Percentiles rank a stretch among this genome's conserved stretches.
Conservation (phyloP, 306 rosid genomes). For the Rosa rugosa region DNA sequence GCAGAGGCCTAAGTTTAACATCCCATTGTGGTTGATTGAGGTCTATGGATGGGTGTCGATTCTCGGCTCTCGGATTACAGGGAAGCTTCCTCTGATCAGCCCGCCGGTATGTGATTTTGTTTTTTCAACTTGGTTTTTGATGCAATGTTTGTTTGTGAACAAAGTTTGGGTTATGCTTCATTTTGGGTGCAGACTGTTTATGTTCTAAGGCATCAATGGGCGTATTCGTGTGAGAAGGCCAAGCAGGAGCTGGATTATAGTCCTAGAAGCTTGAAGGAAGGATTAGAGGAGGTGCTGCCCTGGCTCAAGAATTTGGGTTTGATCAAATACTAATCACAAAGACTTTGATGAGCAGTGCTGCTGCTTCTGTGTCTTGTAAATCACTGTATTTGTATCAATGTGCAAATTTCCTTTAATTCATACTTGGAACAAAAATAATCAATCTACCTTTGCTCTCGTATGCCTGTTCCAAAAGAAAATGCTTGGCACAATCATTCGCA, state of each 20-base stretch:
- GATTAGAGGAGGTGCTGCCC: constrained; percentile 66
- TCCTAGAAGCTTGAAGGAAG: constrained; percentile 79
- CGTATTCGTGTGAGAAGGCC: constrained; percentile 63
- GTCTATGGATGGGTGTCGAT: constrained; percentile 68
- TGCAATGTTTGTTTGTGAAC: background rate
- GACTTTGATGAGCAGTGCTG: background rate
- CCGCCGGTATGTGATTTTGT: constrained; percentile 66
- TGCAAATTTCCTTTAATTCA: background rate
- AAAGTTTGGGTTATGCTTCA: background rate
- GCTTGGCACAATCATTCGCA: background rate
- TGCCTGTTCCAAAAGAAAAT: background rate
- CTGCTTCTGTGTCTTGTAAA: background rate
- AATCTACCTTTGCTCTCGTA: background rate
- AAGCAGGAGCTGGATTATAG: constrained; percentile 46
- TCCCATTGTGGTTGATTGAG: constrained; percentile 77
- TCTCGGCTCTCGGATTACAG: constrained; percentile 54
- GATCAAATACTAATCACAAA: constrained; percentile 41
- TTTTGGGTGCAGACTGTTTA: constrained; percentile 60
- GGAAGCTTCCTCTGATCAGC: constrained; percentile 79
- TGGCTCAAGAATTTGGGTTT: constrained; percentile 73
- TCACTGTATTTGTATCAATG: background rate
- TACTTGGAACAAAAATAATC: background rate
- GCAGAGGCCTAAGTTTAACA: constrained; percentile 46
- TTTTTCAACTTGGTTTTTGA: background rate
- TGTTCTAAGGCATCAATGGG: constrained; percentile 76